Evolutionary conservation across 2,329 filamentous ascomycete species (phyloP).

Genomic region (Grosmannia huntii): DNA sequence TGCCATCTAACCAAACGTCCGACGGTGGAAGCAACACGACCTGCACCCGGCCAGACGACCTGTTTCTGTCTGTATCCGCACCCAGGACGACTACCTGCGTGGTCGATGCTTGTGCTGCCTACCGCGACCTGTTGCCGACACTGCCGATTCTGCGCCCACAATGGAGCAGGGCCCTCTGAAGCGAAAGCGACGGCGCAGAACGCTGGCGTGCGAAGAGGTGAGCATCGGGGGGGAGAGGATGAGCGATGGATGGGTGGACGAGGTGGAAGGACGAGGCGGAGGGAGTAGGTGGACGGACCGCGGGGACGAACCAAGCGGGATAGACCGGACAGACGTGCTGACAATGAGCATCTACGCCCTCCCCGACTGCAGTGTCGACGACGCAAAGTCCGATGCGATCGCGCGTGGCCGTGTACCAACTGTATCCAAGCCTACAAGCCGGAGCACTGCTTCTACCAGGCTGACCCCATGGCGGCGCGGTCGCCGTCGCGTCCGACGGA

Average conservation of each 20-base stretch:
- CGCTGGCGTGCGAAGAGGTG: conserved; percentile 26
- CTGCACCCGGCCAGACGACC: too few species aligned
- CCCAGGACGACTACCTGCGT: too few species aligned
- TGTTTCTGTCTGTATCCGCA: too few species aligned
- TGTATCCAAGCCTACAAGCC: conserved; percentile 21
- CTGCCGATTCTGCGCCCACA: too few species aligned
- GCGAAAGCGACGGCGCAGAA: conserved; percentile 12
- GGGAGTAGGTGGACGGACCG: too few species aligned
- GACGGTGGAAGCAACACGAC: too few species aligned
- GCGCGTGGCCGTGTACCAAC: conserved; percentile 27
- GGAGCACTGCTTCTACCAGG: conserved; percentile 12
- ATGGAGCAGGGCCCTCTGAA: conserved; percentile 5
- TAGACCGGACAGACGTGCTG: background rate
- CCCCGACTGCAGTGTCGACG: conserved; percentile 20
- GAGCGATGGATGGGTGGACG: background rate
- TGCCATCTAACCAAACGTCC: too few species aligned
- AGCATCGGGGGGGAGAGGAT: background rate
- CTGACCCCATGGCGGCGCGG: conserved; percentile 9
- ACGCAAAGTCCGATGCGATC: conserved; percentile 32
- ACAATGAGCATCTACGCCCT: background rate
- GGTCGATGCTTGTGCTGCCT: background rate
- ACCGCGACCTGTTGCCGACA: background rate
- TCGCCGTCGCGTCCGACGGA: conserved; percentile 1
- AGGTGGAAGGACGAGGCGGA: background rate
- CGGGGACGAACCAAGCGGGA: background rate